Conservation (phyloP, 2,329 filamentous ascomycete species). For the Fusarium cyanostomum region DNA sequence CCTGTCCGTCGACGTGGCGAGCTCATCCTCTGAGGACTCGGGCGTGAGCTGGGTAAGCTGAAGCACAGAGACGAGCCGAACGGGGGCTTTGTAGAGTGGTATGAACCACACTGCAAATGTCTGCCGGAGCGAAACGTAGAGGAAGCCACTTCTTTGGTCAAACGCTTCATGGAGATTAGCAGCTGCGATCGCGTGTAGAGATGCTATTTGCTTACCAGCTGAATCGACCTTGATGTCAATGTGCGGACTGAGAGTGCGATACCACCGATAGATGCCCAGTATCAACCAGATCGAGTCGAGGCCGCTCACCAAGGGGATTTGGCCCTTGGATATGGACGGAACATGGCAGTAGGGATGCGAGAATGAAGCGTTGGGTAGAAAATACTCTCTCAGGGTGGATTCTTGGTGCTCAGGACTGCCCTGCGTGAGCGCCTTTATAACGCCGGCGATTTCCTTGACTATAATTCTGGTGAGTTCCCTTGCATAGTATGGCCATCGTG, state of each 20-base stretch:
- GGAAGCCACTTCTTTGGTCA: conserved; percentile 70
- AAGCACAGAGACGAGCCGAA: conserved; percentile 74
- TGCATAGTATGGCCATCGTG: not conserved
- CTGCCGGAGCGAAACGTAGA: conserved; percentile 80
- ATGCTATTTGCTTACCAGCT: conserved; percentile 50
- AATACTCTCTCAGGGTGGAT: conserved; percentile 74
- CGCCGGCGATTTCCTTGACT: conserved; percentile 67
- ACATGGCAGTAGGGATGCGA: conserved; percentile 82
- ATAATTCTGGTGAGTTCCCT: conserved; percentile 1
- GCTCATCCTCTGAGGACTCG: conserved; percentile 35
- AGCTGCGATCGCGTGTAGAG: accelerated
- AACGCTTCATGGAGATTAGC: conserved; percentile 60
- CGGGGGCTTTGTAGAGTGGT: conserved; percentile 76
- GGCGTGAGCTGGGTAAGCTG: conserved; percentile 61
- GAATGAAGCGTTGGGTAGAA: conserved; percentile 76
- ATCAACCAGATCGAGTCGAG: conserved; percentile 74
- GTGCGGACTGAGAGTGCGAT: conserved; percentile 81
- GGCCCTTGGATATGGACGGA: conserved; percentile 57
- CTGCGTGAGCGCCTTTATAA: conserved; percentile 76
- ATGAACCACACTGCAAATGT: conserved; percentile 81
- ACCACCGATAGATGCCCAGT: conserved; percentile 79
- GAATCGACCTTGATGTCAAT: conserved; percentile 75
- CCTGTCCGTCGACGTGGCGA: conserved; percentile 1
- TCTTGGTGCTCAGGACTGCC: conserved; percentile 73
- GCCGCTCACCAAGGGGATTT: conserved; percentile 52